Evolutionary conservation across 768 basidiomycete genomes (phyloP).

Genomic region (Lentinus tigrinus): DNA sequence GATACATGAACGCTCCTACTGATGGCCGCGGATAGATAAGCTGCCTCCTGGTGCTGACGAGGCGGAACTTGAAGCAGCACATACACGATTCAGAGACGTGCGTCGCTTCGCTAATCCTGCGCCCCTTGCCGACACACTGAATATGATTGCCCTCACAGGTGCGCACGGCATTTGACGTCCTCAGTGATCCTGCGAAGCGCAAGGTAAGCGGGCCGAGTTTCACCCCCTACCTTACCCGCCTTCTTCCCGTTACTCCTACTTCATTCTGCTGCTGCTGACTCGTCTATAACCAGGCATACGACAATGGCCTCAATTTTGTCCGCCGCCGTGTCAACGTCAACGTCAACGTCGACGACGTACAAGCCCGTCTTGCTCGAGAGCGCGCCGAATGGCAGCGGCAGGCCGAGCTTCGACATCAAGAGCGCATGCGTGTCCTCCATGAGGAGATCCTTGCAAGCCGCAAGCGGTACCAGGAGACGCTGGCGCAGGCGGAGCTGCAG

Average conservation of each 20-base stretch:
- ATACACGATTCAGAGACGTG: slow-evolving; percentile 31
- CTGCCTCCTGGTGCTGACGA: slow-evolving; percentile 26
- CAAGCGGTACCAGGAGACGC: slow-evolving; percentile 24
- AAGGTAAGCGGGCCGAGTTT: slow-evolving; percentile 19
- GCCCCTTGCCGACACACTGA: background rate
- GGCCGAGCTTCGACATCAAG: slow-evolving; percentile 47
- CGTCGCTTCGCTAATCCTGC: background rate
- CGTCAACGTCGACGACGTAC: slow-evolving; percentile 17
- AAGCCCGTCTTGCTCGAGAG: slow-evolving; percentile 25
- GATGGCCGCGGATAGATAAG: slow-evolving; percentile 23
- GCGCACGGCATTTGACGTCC: slow-evolving; percentile 29
- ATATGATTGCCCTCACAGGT: slow-evolving; percentile 19
- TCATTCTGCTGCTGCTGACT: background rate
- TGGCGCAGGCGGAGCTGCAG: slow-evolving; percentile 21
- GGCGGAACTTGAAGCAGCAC: slow-evolving; percentile 22
- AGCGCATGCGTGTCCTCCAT: slow-evolving; percentile 45
- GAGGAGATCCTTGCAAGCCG: slow-evolving; percentile 27
- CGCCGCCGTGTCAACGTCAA: slow-evolving; percentile 14
- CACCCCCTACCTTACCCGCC: background rate
- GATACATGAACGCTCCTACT: too few species aligned
- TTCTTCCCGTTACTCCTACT: background rate
- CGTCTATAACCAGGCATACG: slow-evolving; percentile 21
- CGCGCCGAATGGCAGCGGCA: slow-evolving; percentile 34
- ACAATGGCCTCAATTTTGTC: slow-evolving; percentile 29
- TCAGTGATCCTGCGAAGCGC: slow-evolving; percentile 32